Base-by-base conservation (phyloP, 2,329 filamentous ascomycete species). In the Neofusicoccum sp. region DNA sequence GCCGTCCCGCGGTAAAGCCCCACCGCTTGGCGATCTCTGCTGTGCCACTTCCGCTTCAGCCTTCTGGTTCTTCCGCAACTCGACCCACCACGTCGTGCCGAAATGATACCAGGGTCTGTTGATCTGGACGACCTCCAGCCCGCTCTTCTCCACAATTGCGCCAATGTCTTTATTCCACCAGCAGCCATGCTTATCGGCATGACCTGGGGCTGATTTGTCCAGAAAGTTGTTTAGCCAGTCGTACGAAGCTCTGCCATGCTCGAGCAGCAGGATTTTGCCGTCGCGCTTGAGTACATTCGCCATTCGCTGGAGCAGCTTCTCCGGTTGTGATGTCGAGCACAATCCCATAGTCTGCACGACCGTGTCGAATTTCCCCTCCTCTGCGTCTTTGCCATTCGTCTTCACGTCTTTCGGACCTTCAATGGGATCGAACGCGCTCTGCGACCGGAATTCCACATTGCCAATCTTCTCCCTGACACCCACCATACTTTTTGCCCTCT, bases 91-190 rank as follows among this genome's bases (percentile, higher is more conserved):
- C 14, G 76, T 80, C 11, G 80, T 82, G 33, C 80, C 80, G 63
- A 80, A 72, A 64, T 81, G 77, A 65, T 76, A 74, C 58, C 58
- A 60, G 3, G 48, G 48, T 62, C 80, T 73, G 65, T 73, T 73
- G 63, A 80, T 74, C 14, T 70, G 66, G 9, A 80, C 77, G 3
- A 82, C 72, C 62, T 81, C 78, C 47, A 82, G 65, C 14, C 79
- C 79, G 58, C 74, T 78, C n/a, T 77, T 72, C 51, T 77, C 69
- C 8, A 81, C 78, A 59, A 82, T 76, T 60, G 70, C 72, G 6
- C 76, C 79, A 64, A 82, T 80, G 58, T 82, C 80, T 63, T 79
- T 79, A 64, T 82, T 82, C 76, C 76, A 82, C 79, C 79, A 82
- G 65, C 80, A 82, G 16, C 80, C 80, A 63, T 80, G 77, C 47